Evolutionary conservation across 306 rosid species (phyloP).

Genomic region (Cucumis hystrix): DNA sequence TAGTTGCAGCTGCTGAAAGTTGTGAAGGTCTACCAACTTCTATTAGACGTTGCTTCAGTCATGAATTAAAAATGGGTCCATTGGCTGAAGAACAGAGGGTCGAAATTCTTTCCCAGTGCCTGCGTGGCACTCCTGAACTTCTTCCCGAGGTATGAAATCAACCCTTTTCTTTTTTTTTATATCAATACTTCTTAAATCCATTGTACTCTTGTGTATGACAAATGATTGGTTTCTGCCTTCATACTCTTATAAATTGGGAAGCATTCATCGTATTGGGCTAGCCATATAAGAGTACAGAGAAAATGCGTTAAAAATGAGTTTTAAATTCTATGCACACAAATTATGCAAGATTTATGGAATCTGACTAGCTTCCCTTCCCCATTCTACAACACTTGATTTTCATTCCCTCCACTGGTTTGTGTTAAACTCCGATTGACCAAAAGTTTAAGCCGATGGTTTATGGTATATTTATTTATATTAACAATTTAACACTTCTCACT

Average conservation of each 20-base stretch:
- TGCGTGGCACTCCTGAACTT: slow-evolving; percentile 46
- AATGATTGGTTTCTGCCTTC: slow-evolving; percentile 1
- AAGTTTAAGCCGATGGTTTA: too few relatives aligned
- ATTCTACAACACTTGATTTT: not conserved
- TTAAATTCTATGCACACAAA: not conserved
- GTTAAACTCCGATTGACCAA: too few relatives aligned
- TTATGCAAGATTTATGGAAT: not conserved
- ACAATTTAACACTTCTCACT: too few relatives aligned
- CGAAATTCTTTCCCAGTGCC: slow-evolving; percentile 55
- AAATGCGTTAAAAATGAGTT: not conserved
- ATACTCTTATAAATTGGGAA: not conserved
- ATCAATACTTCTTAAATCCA: not conserved
- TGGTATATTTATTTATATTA: too few relatives aligned
- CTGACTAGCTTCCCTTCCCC: not conserved
- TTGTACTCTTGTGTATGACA: not conserved
- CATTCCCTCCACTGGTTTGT: not conserved
- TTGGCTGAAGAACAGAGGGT: slow-evolving; percentile 86
- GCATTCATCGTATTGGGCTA: not conserved
- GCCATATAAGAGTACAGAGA: not conserved
- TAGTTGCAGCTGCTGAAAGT: slow-evolving; percentile 78
- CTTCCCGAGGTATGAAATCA: slow-evolving; percentile 38
- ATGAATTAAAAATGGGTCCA: slow-evolving; percentile 77
- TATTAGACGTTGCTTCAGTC: slow-evolving; percentile 91
- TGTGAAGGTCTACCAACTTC: slow-evolving; percentile 78
- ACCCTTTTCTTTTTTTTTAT: not conserved